Evolutionary conservation across 2,329 filamentous ascomycete species (phyloP).

Genomic region (Nemania sp.): DNA sequence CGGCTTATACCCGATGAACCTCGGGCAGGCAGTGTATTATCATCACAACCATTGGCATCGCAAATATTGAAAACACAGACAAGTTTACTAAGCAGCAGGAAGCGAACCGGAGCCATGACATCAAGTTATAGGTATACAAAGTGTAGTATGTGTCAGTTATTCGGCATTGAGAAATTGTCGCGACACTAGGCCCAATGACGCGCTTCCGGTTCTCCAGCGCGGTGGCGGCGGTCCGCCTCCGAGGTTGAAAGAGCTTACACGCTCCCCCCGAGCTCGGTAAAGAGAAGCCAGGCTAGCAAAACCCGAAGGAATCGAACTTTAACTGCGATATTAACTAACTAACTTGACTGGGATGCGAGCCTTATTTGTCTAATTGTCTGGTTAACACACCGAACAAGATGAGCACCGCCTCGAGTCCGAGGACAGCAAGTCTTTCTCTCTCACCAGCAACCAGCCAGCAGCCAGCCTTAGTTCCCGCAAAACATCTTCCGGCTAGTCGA

Average conservation of each 20-base stretch:
- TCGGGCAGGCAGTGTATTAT: neutral
- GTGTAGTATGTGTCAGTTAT: neutral
- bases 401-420: neutral
- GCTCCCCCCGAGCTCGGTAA: constrained; percentile 11
- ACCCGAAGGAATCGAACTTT: too few relatives aligned
- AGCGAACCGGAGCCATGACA: too few relatives aligned
- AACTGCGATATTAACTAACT: too few relatives aligned
- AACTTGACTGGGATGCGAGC: too few relatives aligned
- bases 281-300: too few relatives aligned
- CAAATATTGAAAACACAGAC: neutral
- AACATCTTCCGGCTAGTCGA: neutral
- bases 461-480: neutral
- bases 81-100: neutral
- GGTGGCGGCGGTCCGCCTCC: constrained; percentile 19
- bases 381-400: neutral
- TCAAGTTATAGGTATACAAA: neutral
- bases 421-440: neutral
- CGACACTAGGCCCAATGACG: constrained; percentile 2
- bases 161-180: too few relatives aligned
- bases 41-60: neutral
- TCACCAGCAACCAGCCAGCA: neutral
- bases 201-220: constrained; percentile 4
- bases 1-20: constrained; percentile 17
- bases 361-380: neutral
- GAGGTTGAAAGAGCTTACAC: constrained; percentile 1